phyloP scores from a whole-genome alignment of 371 early-diverging fungal genomes.

The Syncephalastrum racemosum region DNA sequence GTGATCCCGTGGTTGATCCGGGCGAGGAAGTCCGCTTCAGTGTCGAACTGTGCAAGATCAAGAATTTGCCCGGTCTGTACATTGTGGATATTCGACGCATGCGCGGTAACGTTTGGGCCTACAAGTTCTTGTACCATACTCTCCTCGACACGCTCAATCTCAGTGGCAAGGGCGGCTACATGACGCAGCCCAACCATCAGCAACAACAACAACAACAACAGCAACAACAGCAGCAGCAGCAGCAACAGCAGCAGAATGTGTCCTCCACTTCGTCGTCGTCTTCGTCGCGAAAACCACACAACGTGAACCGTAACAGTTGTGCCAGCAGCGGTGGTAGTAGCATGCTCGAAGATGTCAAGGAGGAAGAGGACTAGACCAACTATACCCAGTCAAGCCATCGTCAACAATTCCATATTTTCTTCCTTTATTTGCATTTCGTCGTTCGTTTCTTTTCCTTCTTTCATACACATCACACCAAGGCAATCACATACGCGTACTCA shows the following conservation, averaged over 20 bases:
- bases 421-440: conserved; percentile 1
- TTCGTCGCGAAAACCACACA: background rate
- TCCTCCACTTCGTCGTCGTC: conserved; percentile 9
- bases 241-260: conserved; percentile 10
- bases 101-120: conserved; percentile 92
- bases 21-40: conserved; percentile 84
- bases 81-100: conserved; percentile 90
- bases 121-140: conserved; percentile 86
- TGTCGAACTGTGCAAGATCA: conserved; percentile 87
- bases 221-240: conserved; percentile 10
- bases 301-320: conserved; percentile 14
- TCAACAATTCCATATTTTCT: background rate
- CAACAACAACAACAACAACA: background rate
- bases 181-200: conserved; percentile 14
- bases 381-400: no score
- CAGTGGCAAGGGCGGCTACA: conserved; percentile 50
- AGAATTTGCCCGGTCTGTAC: conserved; percentile 85
- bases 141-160: conserved; percentile 60
- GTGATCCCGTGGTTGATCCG: conserved; percentile 84
- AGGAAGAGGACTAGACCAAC: conserved; percentile 9
- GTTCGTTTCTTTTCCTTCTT: conserved; percentile 2
- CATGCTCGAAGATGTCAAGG: conserved; percentile 21
- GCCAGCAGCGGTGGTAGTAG: conserved; percentile 25
- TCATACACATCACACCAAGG: background rate
- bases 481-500: background rate